Conservation (phyloP, 2,329 filamentous ascomycete genomes). For the Byssoonygena ceratinophila region DNA sequence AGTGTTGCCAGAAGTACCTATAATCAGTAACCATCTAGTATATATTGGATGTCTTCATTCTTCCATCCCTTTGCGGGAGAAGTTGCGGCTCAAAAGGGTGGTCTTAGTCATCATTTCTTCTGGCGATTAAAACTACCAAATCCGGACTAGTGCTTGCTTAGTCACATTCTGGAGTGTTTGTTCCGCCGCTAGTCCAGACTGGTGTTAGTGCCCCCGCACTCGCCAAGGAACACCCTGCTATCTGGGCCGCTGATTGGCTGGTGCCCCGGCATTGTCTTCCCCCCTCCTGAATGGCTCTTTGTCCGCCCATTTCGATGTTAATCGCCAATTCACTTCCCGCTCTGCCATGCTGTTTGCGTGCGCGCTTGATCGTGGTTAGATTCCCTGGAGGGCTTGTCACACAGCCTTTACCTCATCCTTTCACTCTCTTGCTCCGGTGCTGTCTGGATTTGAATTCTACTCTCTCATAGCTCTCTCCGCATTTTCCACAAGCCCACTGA, state of each 20-base stretch:
- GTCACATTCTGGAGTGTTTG: background rate
- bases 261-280: background rate
- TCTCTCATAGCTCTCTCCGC: background rate
- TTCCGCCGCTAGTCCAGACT: background rate
- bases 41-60: no score
- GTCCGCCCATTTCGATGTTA: background rate
- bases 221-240: background rate
- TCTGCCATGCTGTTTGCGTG: background rate
- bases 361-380: background rate
- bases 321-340: background rate
- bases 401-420: background rate
- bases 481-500: background rate
- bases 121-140: background rate
- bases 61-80: no score
- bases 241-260: background rate
- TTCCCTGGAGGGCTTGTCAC: background rate
- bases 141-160: background rate
- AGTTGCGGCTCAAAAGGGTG: background rate
- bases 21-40: no score
- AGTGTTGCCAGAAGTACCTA: no score
- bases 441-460: background rate
- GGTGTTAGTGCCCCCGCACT: background rate
- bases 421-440: background rate
- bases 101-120: background rate
- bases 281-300: background rate